A percentile compares a stretch with the other conserved stretches of the same genome.
Conservation (phyloP, 768 basidiomycete species). For the Hericium rajendrae region DNA sequence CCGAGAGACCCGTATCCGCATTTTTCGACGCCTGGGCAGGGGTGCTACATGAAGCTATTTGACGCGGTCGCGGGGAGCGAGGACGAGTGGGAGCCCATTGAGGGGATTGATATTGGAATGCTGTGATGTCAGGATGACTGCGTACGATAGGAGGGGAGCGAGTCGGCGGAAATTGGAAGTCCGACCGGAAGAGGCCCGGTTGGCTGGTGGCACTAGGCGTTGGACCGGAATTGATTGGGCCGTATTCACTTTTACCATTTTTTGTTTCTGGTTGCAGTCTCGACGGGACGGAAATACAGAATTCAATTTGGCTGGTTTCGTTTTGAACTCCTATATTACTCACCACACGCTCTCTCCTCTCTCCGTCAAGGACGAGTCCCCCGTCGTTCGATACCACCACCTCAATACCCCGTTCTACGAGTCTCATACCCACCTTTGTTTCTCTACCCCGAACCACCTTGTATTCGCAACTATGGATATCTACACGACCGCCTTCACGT, state of each 20-base stretch:
- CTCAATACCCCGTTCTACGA: slow-evolving; percentile 15
- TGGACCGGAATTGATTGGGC: background rate
- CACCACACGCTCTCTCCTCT: slow-evolving; percentile 4
- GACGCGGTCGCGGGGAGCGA: slow-evolving; percentile 32
- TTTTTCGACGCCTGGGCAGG: slow-evolving; percentile 43
- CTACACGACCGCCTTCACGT: slow-evolving; percentile 90
- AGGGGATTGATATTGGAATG: slow-evolving; percentile 25
- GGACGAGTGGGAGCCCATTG: slow-evolving; percentile 39
- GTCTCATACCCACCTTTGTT: slow-evolving; percentile 20
- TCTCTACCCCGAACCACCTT: slow-evolving; percentile 13
- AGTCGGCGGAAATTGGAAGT: background rate
- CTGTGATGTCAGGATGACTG: slow-evolving; percentile 5
- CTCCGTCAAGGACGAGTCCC: slow-evolving; percentile 11
- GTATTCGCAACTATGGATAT: slow-evolving; percentile 61
- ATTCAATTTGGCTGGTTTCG: background rate
- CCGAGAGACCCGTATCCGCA: slow-evolving; percentile 53
- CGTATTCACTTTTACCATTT: background rate
- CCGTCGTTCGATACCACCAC: slow-evolving; percentile 5
- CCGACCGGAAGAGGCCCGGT: background rate
- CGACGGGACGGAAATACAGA: background rate
- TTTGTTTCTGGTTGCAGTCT: background rate
- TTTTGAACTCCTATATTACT: slow-evolving; percentile 3
- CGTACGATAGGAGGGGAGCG: background rate
- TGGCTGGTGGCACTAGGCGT: background rate
- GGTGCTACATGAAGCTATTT: slow-evolving; percentile 61